phyloP scores from a whole-genome alignment of 225 moss, liverwort and hornwort genomes.

The Straminergon stramineum region DNA sequence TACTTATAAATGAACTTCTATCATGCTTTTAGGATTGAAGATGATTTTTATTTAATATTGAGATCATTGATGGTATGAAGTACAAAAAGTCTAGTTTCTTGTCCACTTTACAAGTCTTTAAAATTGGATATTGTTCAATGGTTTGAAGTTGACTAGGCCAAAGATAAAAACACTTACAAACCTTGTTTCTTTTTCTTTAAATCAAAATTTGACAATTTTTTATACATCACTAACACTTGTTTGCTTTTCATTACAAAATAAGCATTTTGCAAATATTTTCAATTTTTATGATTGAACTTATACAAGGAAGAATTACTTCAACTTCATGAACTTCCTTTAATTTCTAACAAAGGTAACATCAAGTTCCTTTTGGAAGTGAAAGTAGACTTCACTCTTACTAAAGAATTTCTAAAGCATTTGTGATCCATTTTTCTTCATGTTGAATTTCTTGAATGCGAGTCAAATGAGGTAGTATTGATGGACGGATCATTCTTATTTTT shows the following conservation, averaged over 20 bases:
- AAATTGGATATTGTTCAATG: background rate
- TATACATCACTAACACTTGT: background rate
- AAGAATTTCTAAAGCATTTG: background rate
- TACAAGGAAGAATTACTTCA: background rate
- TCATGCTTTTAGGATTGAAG: background rate
- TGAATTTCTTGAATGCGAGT: background rate
- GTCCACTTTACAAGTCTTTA: background rate
- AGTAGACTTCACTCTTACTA: background rate
- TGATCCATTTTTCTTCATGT: background rate
- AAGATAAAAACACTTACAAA: background rate
- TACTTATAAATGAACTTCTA: background rate
- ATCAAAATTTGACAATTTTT: background rate
- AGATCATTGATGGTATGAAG: background rate
- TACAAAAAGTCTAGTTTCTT: background rate
- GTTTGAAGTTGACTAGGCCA: background rate
- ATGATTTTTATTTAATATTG: background rate
- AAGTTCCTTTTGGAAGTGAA: background rate
- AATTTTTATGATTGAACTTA: background rate
- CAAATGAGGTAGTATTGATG: background rate
- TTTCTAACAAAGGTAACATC: background rate
- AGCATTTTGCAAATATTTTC: accelerated
- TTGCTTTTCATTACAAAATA: background rate
- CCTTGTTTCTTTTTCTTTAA: background rate
- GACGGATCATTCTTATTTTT: background rate
- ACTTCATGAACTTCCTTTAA: background rate